phyloP scores from a whole-genome alignment of 495 filamentous ascomycete species.

The Xeromyces bisporus region DNA sequence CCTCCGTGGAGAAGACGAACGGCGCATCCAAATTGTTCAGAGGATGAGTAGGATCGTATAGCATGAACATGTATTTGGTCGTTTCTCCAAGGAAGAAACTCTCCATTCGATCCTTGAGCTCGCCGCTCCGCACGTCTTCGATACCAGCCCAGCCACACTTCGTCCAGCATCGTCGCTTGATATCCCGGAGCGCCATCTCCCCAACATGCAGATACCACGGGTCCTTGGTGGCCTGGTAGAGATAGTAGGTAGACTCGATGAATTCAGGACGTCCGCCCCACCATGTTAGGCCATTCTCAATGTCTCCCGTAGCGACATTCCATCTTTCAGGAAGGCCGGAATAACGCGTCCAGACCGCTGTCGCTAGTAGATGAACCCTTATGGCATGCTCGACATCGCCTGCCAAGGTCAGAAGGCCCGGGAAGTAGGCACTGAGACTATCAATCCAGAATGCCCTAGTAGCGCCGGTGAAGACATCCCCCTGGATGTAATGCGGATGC shows the following conservation, averaged over 20 bases:
- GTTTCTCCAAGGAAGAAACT: slow-evolving; percentile 98
- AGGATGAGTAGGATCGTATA: slow-evolving; percentile 75
- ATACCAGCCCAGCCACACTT: slow-evolving; percentile 89
- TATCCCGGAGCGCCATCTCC: slow-evolving; percentile 84
- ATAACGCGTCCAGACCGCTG: slow-evolving; percentile 87
- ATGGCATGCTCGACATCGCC: slow-evolving; percentile 84
- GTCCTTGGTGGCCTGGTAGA: slow-evolving; percentile 84
- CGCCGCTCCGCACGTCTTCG: slow-evolving; percentile 79
- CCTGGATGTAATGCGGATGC: slow-evolving; percentile 84
- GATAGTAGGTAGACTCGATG: slow-evolving; percentile 84
- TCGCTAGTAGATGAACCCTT: slow-evolving; percentile 71
- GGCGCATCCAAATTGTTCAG: slow-evolving; percentile 71
- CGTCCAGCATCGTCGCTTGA: slow-evolving; percentile 81
- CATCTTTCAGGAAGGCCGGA: slow-evolving; percentile 85
- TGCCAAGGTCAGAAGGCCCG: slow-evolving; percentile 71
- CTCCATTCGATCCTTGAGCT: slow-evolving; percentile 92
- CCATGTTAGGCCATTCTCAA: slow-evolving; percentile 80
- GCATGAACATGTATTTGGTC: slow-evolving; percentile 79
- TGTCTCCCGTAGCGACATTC: slow-evolving; percentile 68
- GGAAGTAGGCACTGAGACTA: slow-evolving; percentile 86
- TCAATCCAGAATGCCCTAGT: slow-evolving; percentile 82
- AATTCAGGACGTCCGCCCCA: slow-evolving; percentile 94
- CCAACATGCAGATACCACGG: slow-evolving; percentile 93
- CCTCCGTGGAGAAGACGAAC: slow-evolving; percentile 91
- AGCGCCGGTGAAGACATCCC: slow-evolving; percentile 71